These are phyloP conservation scores for Sporobolomyces roseus DNA, from an alignment of 768 basidiomycete species.

Conservation along the genomic window DNA sequence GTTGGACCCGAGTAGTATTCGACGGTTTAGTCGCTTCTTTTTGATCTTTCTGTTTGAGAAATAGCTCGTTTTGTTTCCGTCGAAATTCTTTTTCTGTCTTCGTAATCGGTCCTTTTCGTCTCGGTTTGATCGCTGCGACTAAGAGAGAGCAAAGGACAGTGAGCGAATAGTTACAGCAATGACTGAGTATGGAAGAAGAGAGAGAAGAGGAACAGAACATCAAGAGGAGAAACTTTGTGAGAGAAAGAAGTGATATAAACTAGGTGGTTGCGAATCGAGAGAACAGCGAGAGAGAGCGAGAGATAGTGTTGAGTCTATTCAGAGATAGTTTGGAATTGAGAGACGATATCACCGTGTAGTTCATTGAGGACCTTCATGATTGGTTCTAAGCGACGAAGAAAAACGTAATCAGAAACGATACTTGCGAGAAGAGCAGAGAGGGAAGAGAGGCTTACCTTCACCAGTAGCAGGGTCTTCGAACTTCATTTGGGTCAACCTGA, in stretches of 20 bases:
- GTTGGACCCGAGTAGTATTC: no score
- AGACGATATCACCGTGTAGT: constrained; percentile 37
- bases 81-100: no score
- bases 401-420: not conserved
- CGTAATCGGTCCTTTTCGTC: no score
- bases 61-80: no score
- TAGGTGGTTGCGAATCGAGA: not conserved
- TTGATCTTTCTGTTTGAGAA: no score
- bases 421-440: no score
- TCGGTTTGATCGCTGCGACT: no score
- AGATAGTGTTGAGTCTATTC: constrained; percentile 1
- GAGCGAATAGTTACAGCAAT: constrained; percentile 8
- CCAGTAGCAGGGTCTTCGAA: constrained; percentile 83
- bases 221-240: not conserved
- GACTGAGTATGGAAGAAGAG: no score
- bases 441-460: constrained; percentile 52
- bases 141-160: no score
- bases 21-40: no score
- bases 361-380: constrained; percentile 36
- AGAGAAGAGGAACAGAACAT: no score
- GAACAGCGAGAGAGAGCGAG: not conserved
- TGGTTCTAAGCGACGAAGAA: not conserved
- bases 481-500: constrained; percentile 96
- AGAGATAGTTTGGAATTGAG: constrained; percentile 36
- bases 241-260: not conserved